Base-by-base conservation (phyloP, 2,329 filamentous ascomycete genomes). In the Sporothrix sp. region DNA sequence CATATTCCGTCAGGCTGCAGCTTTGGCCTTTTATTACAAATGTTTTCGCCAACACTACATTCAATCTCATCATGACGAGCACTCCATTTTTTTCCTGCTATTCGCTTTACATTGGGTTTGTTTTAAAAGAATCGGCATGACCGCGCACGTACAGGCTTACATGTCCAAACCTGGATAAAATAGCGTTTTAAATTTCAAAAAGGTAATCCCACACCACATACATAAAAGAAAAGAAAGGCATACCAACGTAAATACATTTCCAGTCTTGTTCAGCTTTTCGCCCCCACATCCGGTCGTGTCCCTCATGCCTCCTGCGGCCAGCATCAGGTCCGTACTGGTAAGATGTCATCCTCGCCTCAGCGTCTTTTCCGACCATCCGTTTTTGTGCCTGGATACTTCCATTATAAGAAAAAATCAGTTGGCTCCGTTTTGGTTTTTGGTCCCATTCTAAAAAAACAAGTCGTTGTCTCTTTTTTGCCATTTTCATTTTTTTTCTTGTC, bases 361-460 rank as follows among this genome's bases (percentile, higher is more conserved):
- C n/a, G n/a, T n/a, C n/a, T n/a, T n/a, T n/a, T n/a, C n/a, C n/a
- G n/a, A n/a, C n/a, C n/a, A n/a, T n/a, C 20, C n/a, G 7, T 40
- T 30, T 36, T 36, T 36, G 11, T 18, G 21, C 30, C 37, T 33
- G 37, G 35, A 35, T 37, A n/a, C 27, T 45, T 38, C 40, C 39
- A 32, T 27, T 44, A 50, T 23, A 35, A 50, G 23, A 46, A 51
- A 25, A 40, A 51, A 46, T 21, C 44, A 37, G 35, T 37, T 28
- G 45, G 35, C 35, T 32, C 45, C 23, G 20, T 7, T 38, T 38
- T 39, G 35, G 16, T 46, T 25, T 28, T 20, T 18, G 9, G 32
- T 42, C 30, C 25, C 37, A 20, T 44, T 52, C 42, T 23, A 52
- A 42, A 47, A 52, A 44, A 48, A 45, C 48, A 44, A 23, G 25